Conservation (phyloP, 2,329 filamentous ascomycete species). For the Claviceps monticola region DNA sequence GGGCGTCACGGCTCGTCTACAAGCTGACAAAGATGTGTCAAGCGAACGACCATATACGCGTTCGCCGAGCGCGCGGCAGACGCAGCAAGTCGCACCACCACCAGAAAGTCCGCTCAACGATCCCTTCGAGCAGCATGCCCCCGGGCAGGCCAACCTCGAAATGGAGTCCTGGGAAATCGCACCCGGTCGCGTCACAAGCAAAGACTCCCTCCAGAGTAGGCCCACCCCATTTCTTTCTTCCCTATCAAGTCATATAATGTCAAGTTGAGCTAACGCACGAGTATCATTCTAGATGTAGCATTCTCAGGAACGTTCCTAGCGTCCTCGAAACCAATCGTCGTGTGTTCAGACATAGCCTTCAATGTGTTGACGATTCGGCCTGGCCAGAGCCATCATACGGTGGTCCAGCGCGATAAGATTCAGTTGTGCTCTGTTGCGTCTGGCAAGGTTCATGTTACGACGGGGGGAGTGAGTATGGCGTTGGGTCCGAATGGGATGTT, state of each 20-base stretch:
- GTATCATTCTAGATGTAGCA: conserved; percentile 21
- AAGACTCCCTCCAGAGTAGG: conserved; percentile 22
- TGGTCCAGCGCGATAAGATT: conserved; percentile 15
- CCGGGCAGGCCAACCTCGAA: conserved; percentile 1
- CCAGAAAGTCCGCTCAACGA: too few relatives aligned
- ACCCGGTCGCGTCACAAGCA: conserved; percentile 24
- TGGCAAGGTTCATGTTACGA: conserved; percentile 27
- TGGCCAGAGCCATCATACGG: conserved; percentile 20
- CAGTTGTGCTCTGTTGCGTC: conserved; percentile 26
- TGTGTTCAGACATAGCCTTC: conserved; percentile 25
- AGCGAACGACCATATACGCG: too few relatives aligned
- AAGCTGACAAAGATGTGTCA: too few relatives aligned
- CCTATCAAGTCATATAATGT: too few relatives aligned
- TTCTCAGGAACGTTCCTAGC: conserved; percentile 30
- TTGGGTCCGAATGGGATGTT: conserved; percentile 33
- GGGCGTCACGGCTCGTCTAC: too few relatives aligned
- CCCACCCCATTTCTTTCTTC: too few relatives aligned
- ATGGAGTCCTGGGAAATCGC: conserved; percentile 22
- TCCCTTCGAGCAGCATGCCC: background rate
- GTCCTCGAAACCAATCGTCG: conserved; percentile 19
- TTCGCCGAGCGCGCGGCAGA: too few relatives aligned
- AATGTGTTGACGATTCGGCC: conserved; percentile 28
- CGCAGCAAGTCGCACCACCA: too few relatives aligned
- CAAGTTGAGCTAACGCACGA: background rate
- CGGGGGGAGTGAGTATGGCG: conserved; percentile 21